Percentiles rank a stretch among this genome's conserved stretches.
These are phyloP conservation scores for Aspergillus candidus DNA, from an alignment of 2,329 filamentous ascomycete genomes.

Conservation along the genomic window DNA sequence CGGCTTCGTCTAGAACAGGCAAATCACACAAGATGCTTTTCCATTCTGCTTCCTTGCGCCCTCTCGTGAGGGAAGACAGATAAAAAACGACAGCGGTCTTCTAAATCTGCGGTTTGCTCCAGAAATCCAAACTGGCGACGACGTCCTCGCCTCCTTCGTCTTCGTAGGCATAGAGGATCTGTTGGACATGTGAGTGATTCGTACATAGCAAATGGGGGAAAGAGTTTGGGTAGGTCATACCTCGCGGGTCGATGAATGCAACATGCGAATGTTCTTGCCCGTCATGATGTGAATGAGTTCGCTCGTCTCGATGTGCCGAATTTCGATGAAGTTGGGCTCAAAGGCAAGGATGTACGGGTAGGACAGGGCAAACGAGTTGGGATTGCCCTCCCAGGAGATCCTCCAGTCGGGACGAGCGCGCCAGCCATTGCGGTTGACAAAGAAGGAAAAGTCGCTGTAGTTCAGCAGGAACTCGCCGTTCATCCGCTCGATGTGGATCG, in stretches of 20 bases:
- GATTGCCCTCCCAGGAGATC: conserved; percentile 94
- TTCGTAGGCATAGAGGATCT: conserved; percentile 98
- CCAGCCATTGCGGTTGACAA: conserved; percentile 98
- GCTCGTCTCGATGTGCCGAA: conserved; percentile 89
- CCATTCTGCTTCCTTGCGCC: too few species aligned
- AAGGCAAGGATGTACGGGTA: conserved; percentile 97
- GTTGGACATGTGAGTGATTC: conserved; percentile 21
- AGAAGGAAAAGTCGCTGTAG: conserved; percentile 98
- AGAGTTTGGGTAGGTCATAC: conserved; percentile 48
- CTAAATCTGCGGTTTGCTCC: conserved; percentile 54
- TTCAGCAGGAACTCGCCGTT: conserved; percentile 96
- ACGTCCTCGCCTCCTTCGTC: conserved; percentile 91
- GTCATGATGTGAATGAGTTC: conserved; percentile 90
- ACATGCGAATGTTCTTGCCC: conserved; percentile 93
- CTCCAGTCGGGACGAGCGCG: conserved; percentile 92
- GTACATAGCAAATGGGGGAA: not conserved
- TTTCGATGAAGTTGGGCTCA: conserved; percentile 94
- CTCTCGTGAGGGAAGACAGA: too few species aligned
- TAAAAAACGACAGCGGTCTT: not conserved
- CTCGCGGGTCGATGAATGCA: conserved; percentile 95
- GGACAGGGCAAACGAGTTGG: conserved; percentile 85
- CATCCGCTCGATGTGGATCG: conserved; percentile 94
- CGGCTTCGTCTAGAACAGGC: too few species aligned
- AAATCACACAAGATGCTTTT: too few species aligned
- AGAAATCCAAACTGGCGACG: conserved; percentile 93